Percentiles rank a stretch among this genome's conserved stretches.
Conservation (phyloP, 768 basidiomycete genomes). For the Lentinula guzmanii region DNA sequence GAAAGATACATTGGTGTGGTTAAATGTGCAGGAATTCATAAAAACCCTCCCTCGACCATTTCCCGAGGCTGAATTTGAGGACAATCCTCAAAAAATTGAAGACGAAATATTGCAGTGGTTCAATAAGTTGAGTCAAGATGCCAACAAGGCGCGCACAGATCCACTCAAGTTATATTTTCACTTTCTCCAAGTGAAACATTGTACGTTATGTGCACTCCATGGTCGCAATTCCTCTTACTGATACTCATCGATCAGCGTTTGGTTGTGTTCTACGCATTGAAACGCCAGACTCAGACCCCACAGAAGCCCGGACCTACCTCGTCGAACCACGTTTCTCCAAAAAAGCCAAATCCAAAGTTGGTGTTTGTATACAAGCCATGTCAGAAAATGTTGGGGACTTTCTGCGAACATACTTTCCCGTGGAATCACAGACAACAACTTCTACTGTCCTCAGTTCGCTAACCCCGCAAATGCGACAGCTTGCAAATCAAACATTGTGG, state of each 20-base stretch:
- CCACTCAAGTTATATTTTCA: not conserved
- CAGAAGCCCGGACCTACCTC: not conserved
- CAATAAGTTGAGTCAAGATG: not conserved
- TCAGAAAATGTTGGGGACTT: not conserved
- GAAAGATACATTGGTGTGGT: too few relatives aligned
- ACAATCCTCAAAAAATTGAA: not conserved
- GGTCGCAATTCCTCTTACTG: not conserved
- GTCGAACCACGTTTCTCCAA: not conserved
- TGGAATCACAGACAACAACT: not conserved
- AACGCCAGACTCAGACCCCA: not conserved
- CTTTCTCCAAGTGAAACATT: not conserved
- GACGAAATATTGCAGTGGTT: not conserved
- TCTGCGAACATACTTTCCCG: not conserved
- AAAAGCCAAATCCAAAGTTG: not conserved
- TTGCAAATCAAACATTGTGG: not conserved
- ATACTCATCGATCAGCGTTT: not conserved
- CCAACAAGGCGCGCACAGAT: not conserved
- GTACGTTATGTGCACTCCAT: not conserved
- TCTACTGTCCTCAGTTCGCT: not conserved
- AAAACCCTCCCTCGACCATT: not conserved
- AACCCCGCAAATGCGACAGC: not conserved
- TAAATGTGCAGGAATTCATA: not conserved
- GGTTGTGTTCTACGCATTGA: not conserved
- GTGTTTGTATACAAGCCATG: constrained; percentile 2
- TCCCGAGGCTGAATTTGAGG: not conserved